Base-by-base conservation (phyloP, 2,329 filamentous ascomycete species). In the Epichloe typhina region DNA sequence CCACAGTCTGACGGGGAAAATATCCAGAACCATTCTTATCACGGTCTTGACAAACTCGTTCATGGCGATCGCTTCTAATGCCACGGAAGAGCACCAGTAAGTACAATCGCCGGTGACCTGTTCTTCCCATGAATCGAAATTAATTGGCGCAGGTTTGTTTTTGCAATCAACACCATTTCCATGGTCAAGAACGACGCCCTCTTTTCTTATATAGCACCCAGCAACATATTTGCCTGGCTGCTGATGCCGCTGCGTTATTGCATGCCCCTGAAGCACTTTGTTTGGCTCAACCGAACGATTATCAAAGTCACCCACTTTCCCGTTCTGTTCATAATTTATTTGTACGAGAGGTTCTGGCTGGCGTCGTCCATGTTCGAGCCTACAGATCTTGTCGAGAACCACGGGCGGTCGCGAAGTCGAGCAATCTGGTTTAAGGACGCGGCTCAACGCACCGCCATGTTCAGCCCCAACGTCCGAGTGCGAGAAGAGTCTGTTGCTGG, bases 101-200 rank as follows among this genome's bases (percentile, higher is more conserved):
- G 75, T 26, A 33, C 62, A 12, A 12, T 19, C 1, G n/a, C 5
- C 2, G 4, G 0, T 5, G n/a, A 1, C 5, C 17, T 19, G 41
- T 17, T 9, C 41, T 41, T 31, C n/a, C 4, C 31, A 31, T 5
- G 12, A 37, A 42, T 54, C 59, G 36, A 62, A 47, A 33, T 17
- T 35, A 7, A 35, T 50, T 7, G 15, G 5, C 38, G 58, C 54
- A 79, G 75, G 53, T 96, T 95, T 63, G 69, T 96, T 2, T 96
- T 97, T 62, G 91, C 91, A 0, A 89, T 97, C 65, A 97, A 96
- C 63, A 94, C 91, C 4, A 95, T 96, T 47, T 94, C 88, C 4
- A 94, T 95, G 87, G 91, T 96, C 57, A 97, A 96, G 66, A 95
- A 93, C n/a, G 91, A 97, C 64, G 86, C 89, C 0, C 72, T 96